Evolutionary conservation across 495 filamentous ascomycete species (phyloP).

Genomic region (Talaromyces wortmannii): DNA sequence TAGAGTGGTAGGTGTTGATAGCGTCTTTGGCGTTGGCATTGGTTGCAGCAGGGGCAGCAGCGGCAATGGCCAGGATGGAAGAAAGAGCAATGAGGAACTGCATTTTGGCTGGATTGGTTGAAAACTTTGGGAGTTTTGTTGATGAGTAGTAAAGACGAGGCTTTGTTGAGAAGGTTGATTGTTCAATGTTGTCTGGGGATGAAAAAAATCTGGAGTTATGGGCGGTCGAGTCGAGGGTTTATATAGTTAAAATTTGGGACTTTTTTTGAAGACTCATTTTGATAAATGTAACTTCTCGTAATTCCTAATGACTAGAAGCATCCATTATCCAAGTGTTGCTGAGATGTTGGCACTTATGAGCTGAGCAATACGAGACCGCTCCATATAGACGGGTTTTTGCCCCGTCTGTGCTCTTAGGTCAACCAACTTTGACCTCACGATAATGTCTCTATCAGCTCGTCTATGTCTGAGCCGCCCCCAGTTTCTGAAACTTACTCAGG

Average conservation of each 20-base stretch:
- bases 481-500: background rate
- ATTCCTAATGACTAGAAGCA: background rate
- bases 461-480: background rate
- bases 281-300: background rate
- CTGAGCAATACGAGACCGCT: background rate
- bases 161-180: background rate
- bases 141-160: background rate
- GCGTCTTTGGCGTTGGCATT: background rate
- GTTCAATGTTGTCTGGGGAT: background rate
- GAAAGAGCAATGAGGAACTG: background rate
- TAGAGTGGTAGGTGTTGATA: background rate
- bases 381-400: background rate
- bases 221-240: background rate
- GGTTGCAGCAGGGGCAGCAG: background rate
- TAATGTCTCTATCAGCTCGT: background rate
- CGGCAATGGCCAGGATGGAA: background rate
- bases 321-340: background rate
- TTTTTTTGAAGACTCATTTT: background rate
- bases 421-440: background rate
- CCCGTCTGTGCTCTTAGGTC: background rate
- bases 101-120: background rate
- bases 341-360: background rate
- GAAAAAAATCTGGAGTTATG: background rate
- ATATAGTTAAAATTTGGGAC: background rate
- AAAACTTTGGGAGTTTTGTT: background rate